These are phyloP conservation scores for Ascochyta viciae-villosae DNA, from an alignment of 2,329 filamentous ascomycete species.

Conservation along the genomic window DNA sequence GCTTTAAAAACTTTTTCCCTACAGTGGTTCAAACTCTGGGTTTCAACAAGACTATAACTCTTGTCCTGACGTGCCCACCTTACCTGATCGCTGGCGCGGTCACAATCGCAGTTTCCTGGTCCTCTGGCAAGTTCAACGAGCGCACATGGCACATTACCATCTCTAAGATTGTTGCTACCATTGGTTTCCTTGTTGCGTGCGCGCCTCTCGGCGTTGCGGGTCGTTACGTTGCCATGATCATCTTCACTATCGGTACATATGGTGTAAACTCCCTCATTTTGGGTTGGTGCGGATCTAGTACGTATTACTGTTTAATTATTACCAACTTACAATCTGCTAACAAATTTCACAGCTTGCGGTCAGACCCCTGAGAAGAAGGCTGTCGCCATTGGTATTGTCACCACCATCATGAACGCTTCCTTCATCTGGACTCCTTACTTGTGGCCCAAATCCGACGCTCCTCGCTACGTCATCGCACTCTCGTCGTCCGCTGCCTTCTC, in stretches of 20 bases:
- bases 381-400: conserved; percentile 54
- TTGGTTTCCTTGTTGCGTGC: conserved; percentile 70
- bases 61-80: conserved; percentile 55
- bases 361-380: conserved; percentile 57
- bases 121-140: conserved; percentile 75
- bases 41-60: conserved; percentile 61
- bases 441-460: conserved; percentile 42
- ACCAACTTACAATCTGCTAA: not conserved
- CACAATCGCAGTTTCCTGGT: conserved; percentile 70
- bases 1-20: conserved; percentile 65
- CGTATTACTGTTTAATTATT: not conserved
- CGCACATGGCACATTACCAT: conserved; percentile 71
- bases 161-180: conserved; percentile 67
- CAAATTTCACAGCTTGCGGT: conserved; percentile 41
- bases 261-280: conserved; percentile 53
- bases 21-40: conserved; percentile 68
- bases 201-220: conserved; percentile 65
- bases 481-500: conserved; percentile 43
- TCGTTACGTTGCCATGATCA: conserved; percentile 73
- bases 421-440: conserved; percentile 52
- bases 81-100: conserved; percentile 63
- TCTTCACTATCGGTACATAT: conserved; percentile 47
- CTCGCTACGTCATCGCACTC: conserved; percentile 42
- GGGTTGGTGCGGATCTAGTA: conserved; percentile 51
- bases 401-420: conserved; percentile 52